Evolutionary conservation across 768 basidiomycete genomes (phyloP).

Genomic region (Collybia sordida): DNA sequence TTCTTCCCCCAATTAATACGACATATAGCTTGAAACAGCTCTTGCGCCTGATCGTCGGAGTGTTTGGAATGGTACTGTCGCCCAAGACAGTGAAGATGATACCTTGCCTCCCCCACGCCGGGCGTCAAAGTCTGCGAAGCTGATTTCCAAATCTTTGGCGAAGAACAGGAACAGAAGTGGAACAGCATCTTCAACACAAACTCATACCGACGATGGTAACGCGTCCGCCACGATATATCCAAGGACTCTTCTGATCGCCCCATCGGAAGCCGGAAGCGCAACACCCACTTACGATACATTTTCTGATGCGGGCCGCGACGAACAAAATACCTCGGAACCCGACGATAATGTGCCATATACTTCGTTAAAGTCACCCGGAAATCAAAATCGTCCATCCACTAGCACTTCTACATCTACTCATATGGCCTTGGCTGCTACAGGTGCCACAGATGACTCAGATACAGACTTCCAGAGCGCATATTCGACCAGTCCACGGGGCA

Average conservation of each 20-base stretch:
- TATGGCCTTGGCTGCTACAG: slow-evolving; percentile 22
- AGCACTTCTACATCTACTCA: slow-evolving; percentile 12
- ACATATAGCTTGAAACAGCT: slow-evolving; percentile 69
- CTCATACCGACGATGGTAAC: slow-evolving; percentile 30
- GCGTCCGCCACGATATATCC: slow-evolving; percentile 21
- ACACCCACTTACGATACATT: slow-evolving; percentile 44
- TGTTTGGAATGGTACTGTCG: slow-evolving; percentile 35
- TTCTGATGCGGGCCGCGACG: slow-evolving; percentile 32
- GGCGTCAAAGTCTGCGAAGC: slow-evolving; percentile 33
- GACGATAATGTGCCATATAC: not conserved
- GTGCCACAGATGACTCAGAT: slow-evolving; percentile 72
- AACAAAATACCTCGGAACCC: slow-evolving; percentile 31
- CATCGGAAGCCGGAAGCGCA: slow-evolving; percentile 33
- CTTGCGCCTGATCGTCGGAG: slow-evolving; percentile 56
- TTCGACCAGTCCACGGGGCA: slow-evolving; percentile 70
- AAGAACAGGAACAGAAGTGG: slow-evolving; percentile 56
- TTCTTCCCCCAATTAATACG: not conserved
- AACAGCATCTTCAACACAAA: slow-evolving; percentile 63
- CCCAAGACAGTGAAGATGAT: slow-evolving; percentile 60
- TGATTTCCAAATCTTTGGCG: slow-evolving; percentile 25
- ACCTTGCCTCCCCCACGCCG: slow-evolving; percentile 40
- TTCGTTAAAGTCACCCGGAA: no score
- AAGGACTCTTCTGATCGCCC: slow-evolving; percentile 24
- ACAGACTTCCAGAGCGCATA: slow-evolving; percentile 89
- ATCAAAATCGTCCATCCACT: no score